Evolutionary conservation across 441 rosid genomes (phyloP), one percentile per base, ranked within the genome.

Genomic region (Gossypium schwendimanii): DNA sequence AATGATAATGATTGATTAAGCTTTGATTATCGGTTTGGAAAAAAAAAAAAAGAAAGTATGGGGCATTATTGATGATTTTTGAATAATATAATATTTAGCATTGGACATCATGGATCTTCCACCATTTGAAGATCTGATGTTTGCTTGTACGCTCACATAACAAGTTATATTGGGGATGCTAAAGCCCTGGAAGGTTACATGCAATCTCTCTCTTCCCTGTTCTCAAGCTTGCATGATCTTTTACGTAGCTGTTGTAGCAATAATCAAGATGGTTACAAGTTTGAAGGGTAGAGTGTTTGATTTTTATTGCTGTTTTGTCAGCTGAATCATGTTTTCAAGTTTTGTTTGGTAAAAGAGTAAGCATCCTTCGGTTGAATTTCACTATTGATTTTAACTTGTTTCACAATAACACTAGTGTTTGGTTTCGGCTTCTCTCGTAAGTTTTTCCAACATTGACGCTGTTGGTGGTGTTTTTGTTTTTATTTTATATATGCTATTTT

Each of bases 291-390:
- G 45, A 44, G 54, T 21, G 12, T 44, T 44, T 21, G 28, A 21
- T 44, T 63, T 41, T 21, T 21, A 12, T 65, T 21, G 36, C 33
- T 7, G 24, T 6, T 65, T 45, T 23, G 12, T 49, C 58, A 47
- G 23, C 21, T 66, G 57, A 65, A 23, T 14, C 70, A 45, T 24
- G 14, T 14, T 36, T 14, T n/a, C 10, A 55, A 57, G 65, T 58
- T 52, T 57, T 58, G 73, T 70, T 70, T n/a, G 65, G 55, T 58
- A 62, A 70, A 58, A 11, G 55, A 58, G n/a, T 70, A 14, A 21
- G 9, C 23, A 15, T 23, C 17, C 21, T 55, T 21, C n/a, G 23
- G n/a, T n/a, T 70, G 63, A 33, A 15, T 67, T 47, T 3, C 50
- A 44, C 9, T 44, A 64, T 41, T 41, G 23, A 63, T 63, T 63